Evolutionary conservation across 2,329 filamentous ascomycete genomes (phyloP).

Genomic region (Sporothrix inflata): DNA sequence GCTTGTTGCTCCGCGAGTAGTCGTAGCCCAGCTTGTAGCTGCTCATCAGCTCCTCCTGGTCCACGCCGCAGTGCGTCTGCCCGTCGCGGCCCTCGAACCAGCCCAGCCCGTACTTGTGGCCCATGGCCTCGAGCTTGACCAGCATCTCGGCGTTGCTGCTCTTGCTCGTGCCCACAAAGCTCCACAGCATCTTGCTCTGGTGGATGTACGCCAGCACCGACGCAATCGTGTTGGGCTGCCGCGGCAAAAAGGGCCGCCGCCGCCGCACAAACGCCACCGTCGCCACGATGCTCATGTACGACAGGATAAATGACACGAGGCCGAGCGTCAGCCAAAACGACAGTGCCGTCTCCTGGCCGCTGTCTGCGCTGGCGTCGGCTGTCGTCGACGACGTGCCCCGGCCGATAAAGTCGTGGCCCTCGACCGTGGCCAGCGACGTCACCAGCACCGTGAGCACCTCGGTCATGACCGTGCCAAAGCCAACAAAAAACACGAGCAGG

Average conservation of each 20-base stretch:
- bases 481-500: constrained; percentile 67
- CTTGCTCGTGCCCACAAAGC: constrained; percentile 72
- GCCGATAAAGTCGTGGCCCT: constrained; percentile 59
- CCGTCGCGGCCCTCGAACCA: constrained; percentile 77
- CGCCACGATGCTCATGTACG: constrained; percentile 65
- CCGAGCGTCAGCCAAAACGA: constrained; percentile 70
- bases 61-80: constrained; percentile 74
- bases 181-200: constrained; percentile 77
- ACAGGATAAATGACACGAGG: constrained; percentile 65
- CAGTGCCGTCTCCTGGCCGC: constrained; percentile 61
- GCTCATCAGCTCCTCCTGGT: constrained; percentile 71
- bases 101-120: constrained; percentile 67
- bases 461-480: constrained; percentile 70
- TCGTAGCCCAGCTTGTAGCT: constrained; percentile 67
- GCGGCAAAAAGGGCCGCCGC: constrained; percentile 71
- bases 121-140: constrained; percentile 54
- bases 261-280: constrained; percentile 63
- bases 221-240: constrained; percentile 78
- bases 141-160: constrained; percentile 65
- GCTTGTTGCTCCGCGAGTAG: constrained; percentile 53
- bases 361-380: constrained; percentile 48
- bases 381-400: constrained; percentile 31
- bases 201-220: constrained; percentile 77
- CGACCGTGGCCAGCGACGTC: constrained; percentile 66
- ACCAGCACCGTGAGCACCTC: constrained; percentile 74